Conservation (phyloP, 257 asterid genomes). For the Primulina huaijiensis region DNA sequence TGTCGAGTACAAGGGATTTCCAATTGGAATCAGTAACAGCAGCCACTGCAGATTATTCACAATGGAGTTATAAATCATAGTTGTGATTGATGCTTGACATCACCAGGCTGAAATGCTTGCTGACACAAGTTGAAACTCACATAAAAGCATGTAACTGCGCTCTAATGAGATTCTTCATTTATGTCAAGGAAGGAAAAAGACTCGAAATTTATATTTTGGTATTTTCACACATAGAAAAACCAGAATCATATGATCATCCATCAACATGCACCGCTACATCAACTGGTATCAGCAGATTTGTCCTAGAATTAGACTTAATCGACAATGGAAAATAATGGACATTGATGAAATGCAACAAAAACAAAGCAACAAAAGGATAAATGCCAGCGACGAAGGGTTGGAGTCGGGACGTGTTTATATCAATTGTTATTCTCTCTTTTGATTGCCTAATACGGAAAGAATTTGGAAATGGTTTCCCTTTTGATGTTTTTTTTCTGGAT, state of each 20-base stretch:
- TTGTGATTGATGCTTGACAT: background rate
- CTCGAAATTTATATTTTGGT: background rate
- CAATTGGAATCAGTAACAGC: slow-evolving; percentile 52
- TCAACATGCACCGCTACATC: background rate
- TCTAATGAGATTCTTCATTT: background rate
- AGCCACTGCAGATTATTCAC: slow-evolving; percentile 51
- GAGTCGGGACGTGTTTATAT: no score
- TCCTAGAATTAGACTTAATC: no score
- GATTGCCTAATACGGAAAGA: no score
- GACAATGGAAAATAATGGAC: no score
- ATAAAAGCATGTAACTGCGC: background rate
- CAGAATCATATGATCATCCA: background rate
- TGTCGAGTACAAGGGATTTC: slow-evolving; percentile 57
- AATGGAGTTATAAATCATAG: slow-evolving; percentile 19
- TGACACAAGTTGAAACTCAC: background rate
- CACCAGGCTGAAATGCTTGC: background rate
- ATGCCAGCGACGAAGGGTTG: no score
- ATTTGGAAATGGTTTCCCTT: background rate
- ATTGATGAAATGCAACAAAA: background rate
- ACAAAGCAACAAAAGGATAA: background rate
- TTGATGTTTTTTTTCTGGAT: no score
- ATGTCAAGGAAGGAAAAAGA: background rate
- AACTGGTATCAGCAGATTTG: background rate
- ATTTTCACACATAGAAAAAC: background rate
- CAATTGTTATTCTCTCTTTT: no score